Percentiles rank a stretch among this genome's conserved stretches.
Conservation (phyloP, 345 rosid genomes). For the Populus davidiana region DNA sequence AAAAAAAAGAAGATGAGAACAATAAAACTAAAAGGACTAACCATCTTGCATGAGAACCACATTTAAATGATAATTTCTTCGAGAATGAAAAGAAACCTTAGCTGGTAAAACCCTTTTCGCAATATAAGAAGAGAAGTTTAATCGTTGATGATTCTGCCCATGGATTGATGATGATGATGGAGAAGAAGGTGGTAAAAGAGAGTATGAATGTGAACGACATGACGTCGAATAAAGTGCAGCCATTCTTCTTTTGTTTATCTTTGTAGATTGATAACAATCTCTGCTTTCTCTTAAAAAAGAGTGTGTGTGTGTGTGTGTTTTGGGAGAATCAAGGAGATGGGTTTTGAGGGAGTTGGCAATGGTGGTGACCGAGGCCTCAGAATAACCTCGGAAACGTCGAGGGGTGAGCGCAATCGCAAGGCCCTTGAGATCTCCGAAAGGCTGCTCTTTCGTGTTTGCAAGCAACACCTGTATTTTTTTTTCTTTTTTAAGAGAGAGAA, state of each 20-base stretch:
- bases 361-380: neutral
- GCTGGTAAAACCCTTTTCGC: constrained; percentile 26
- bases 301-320: neutral
- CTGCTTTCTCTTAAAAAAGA: neutral
- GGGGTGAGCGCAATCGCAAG: constrained; percentile 33
- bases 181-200: constrained; percentile 25
- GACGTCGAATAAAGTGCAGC: constrained; percentile 51
- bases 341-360: constrained; percentile 1
- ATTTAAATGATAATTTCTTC: constrained; percentile 30
- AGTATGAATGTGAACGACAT: constrained; percentile 27
- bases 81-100: constrained; percentile 45
- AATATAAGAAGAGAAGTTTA: constrained; percentile 34
- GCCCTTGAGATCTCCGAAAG: constrained; percentile 87
- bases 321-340: neutral
- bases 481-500: neutral
- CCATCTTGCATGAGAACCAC: constrained; percentile 44
- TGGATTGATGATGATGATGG: constrained; percentile 27
- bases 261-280: neutral
- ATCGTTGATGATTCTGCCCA: constrained; percentile 29
- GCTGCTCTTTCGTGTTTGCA: constrained; percentile 30
- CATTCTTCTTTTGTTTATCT: constrained; percentile 30
- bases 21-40: constrained; percentile 21
- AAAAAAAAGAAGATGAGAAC: constrained; percentile 22
- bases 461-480: neutral
- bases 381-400: constrained; percentile 60